Conservation (phyloP, 108 stramenopile genomes). For the Pseudonitzschia multiseries region DNA sequence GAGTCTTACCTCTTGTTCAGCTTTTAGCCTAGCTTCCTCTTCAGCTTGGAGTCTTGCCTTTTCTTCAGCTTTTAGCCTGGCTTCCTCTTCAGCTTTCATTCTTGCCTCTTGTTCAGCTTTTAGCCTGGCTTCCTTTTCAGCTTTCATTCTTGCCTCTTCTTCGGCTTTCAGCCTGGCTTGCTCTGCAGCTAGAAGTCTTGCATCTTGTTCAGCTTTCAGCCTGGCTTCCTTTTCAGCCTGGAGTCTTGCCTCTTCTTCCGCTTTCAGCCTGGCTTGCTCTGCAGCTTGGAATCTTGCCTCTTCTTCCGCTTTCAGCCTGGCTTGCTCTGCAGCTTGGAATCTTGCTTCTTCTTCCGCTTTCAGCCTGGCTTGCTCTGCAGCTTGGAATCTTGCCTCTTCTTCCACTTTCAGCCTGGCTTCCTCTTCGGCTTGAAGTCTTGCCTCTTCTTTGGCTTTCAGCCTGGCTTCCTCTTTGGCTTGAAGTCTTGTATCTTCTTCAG, state of each 20-base stretch:
- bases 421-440: not conserved
- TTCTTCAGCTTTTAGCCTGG: not conserved
- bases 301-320: not conserved
- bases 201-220: not conserved
- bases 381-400: not conserved
- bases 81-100: not conserved
- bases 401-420: constrained; percentile 2
- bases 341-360: not conserved
- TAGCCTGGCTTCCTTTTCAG: not conserved
- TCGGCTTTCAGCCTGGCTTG: not conserved
- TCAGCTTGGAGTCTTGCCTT: constrained; percentile 1
- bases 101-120: not conserved
- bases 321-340: not conserved
- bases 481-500: not conserved
- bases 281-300: not conserved
- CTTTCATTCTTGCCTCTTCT: not conserved
- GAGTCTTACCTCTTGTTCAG: not conserved
- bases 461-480: not conserved
- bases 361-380: not conserved
- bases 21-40: not conserved
- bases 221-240: constrained; percentile 5
- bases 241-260: not conserved
- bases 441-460: constrained; percentile 3
- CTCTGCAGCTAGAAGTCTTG: not conserved
- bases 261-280: not conserved